Conservation (phyloP, 2,329 filamentous ascomycete species). For the Talaromyces sp. region DNA sequence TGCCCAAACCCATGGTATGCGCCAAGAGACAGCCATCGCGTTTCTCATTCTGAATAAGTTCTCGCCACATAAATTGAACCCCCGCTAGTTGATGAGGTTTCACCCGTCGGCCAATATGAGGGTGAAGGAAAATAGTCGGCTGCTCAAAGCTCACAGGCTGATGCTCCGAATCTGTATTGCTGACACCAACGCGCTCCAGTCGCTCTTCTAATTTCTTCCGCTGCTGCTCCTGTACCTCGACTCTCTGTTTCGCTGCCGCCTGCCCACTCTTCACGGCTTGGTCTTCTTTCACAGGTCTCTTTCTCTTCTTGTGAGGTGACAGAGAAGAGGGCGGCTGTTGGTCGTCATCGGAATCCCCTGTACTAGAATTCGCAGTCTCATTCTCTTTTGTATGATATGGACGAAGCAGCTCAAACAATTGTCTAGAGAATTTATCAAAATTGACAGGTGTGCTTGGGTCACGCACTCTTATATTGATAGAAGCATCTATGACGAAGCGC, state of each 20-base stretch:
- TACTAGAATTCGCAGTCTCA: neutral
- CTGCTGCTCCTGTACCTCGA: conserved; percentile 53
- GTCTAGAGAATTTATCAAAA: conserved; percentile 1
- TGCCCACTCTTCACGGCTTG: conserved; percentile 51
- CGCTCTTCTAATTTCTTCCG: conserved; percentile 28
- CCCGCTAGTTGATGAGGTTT: conserved; percentile 79
- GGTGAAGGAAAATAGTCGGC: conserved; percentile 52
- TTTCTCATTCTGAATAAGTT: conserved; percentile 60
- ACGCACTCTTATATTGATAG: neutral
- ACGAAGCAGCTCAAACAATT: conserved; percentile 4
- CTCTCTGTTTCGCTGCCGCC: conserved; percentile 51
- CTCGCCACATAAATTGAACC: conserved; percentile 84
- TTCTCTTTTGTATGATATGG: neutral
- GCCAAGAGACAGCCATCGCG: conserved; percentile 76
- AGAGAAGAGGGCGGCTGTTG: conserved; percentile 22
- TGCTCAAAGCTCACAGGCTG: conserved; percentile 43
- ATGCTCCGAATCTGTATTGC: conserved; percentile 40
- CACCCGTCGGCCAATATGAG: conserved; percentile 60
- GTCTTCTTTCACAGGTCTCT: conserved; percentile 45
- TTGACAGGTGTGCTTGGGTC: neutral
- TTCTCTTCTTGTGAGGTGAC: conserved; percentile 44
- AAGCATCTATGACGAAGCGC: neutral
- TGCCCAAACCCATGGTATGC: conserved; percentile 88
- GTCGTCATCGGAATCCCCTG: conserved; percentile 10
- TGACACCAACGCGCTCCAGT: conserved; percentile 27